phyloP scores from a whole-genome alignment of 495 filamentous ascomycete genomes.

The Baudoinia panamericana region DNA sequence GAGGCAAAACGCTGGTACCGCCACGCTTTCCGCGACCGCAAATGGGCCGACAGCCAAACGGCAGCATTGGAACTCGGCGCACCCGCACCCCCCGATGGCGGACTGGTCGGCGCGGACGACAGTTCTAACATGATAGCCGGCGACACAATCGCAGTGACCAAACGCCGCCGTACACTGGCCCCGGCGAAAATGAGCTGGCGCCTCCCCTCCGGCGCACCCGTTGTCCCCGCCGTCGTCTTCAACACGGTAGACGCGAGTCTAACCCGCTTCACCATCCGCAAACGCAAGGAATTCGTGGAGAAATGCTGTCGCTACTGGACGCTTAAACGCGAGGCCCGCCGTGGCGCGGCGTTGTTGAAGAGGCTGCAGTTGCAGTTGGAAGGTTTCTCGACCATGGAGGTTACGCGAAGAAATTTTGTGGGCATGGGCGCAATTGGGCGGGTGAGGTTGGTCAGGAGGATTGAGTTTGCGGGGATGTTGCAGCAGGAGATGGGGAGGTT shows the following conservation, averaged over 20 bases:
- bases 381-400: slow-evolving; percentile 90
- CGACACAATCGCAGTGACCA: slow-evolving; percentile 49
- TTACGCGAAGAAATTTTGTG: slow-evolving; percentile 82
- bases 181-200: slow-evolving; percentile 71
- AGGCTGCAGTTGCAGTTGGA: slow-evolving; percentile 87
- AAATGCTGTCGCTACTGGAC: slow-evolving; percentile 98
- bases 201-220: slow-evolving; percentile 83
- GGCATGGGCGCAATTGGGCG: slow-evolving; percentile 78
- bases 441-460: slow-evolving; percentile 61
- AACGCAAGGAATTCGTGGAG: slow-evolving; percentile 78
- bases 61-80: slow-evolving; percentile 67
- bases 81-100: slow-evolving; percentile 36
- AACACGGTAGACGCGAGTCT: slow-evolving; percentile 69
- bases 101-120: slow-evolving; percentile 12
- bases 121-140: slow-evolving; percentile 8
- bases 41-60: slow-evolving; percentile 84
- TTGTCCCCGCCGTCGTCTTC: slow-evolving; percentile 76
- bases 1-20: slow-evolving; percentile 74
- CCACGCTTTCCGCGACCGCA: slow-evolving; percentile 66
- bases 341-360: slow-evolving; percentile 84
- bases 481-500: slow-evolving; percentile 64
- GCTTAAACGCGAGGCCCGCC: slow-evolving; percentile 79
- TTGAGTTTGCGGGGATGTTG: slow-evolving; percentile 72
- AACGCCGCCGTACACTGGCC: slow-evolving; percentile 53
- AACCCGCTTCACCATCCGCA: slow-evolving; percentile 64